phyloP scores from a whole-genome alignment of 1,284 basidiomycete species.

The Prillingera fragicola region DNA sequence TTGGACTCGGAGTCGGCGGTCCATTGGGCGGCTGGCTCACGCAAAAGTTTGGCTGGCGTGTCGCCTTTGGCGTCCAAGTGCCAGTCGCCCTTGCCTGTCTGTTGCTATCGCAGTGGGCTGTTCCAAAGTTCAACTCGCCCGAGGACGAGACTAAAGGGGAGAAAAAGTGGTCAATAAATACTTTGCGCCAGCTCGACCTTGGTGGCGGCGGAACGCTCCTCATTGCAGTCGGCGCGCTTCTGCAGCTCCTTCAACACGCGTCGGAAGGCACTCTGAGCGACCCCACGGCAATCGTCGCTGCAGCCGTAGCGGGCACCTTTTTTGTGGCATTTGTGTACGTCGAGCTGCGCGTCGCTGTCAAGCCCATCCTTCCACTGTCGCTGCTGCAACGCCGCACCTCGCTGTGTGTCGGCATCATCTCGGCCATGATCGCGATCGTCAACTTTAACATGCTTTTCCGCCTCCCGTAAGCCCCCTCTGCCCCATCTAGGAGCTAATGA shows the following conservation, averaged over 20 bases:
- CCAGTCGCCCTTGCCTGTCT: background rate
- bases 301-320: conserved; percentile 8
- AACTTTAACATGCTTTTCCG: conserved; percentile 37
- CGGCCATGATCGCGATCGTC: conserved; percentile 25
- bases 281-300: conserved; percentile 7
- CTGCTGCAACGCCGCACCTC: conserved; percentile 19
- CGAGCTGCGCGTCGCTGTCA: conserved; percentile 20
- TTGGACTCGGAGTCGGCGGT: conserved; percentile 44
- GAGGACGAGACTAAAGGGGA: too few relatives aligned
- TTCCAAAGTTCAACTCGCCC: too few relatives aligned
- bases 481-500: background rate
- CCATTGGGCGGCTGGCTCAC: conserved; percentile 47
- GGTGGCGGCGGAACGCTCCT: too few relatives aligned
- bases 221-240: too few relatives aligned
- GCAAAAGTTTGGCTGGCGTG: conserved; percentile 46
- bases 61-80: conserved; percentile 40
- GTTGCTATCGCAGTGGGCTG: too few relatives aligned
- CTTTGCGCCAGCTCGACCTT: too few relatives aligned
- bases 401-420: conserved; percentile 28
- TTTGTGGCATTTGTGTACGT: conserved; percentile 25
- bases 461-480: conserved; percentile 14
- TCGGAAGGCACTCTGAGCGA: too few relatives aligned
- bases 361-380: conserved; percentile 28
- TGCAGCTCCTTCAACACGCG: too few relatives aligned
- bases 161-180: too few relatives aligned